Evolutionary conservation across 1,139 yeast species (phyloP).

Genomic region (Geotrichum restrictum): DNA sequence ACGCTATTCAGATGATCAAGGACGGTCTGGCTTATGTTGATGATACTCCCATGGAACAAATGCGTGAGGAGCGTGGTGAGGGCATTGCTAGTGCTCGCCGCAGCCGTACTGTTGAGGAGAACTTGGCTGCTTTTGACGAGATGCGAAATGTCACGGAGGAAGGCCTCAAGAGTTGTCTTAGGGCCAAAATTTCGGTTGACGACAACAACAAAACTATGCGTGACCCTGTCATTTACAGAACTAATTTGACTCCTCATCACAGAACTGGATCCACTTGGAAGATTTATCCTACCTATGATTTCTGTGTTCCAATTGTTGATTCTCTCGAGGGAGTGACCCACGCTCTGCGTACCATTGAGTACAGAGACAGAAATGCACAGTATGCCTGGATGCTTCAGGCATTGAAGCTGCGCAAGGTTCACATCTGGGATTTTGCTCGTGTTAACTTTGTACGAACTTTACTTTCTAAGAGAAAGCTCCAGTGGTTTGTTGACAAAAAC

Average conservation of each 20-base stretch:
- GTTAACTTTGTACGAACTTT: slow-evolving; percentile 93
- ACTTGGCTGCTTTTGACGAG: slow-evolving; percentile 75
- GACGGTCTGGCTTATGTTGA: slow-evolving; percentile 96
- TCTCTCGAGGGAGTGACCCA: slow-evolving; percentile 95
- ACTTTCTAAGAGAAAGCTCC: slow-evolving; percentile 91
- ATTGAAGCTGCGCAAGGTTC: slow-evolving; percentile 78
- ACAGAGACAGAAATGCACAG: slow-evolving; percentile 96
- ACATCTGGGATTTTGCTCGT: slow-evolving; percentile 96
- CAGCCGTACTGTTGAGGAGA: slow-evolving; percentile 87
- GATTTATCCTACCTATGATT: slow-evolving; percentile 94
- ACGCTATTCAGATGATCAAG: slow-evolving; percentile 77
- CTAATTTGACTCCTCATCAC: slow-evolving; percentile 94
- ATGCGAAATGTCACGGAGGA: slow-evolving; percentile 91
- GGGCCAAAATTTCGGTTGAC: slow-evolving; percentile 91
- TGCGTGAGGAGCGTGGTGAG: slow-evolving; percentile 98
- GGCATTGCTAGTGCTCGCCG: slow-evolving; percentile 90
- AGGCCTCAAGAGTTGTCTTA: slow-evolving; percentile 82
- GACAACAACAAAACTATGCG: slow-evolving; percentile 90
- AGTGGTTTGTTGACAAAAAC: slow-evolving; percentile 93
- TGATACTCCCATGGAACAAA: slow-evolving; percentile 85
- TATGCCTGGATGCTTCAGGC: slow-evolving; percentile 92
- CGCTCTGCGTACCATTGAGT: slow-evolving; percentile 93
- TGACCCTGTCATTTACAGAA: slow-evolving; percentile 96
- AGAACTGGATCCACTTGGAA: slow-evolving; percentile 91
- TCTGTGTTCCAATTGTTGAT: slow-evolving; percentile 96